phyloP scores from a whole-genome alignment of 352 stramenopile species.

The Stramenopiles sp. region DNA sequence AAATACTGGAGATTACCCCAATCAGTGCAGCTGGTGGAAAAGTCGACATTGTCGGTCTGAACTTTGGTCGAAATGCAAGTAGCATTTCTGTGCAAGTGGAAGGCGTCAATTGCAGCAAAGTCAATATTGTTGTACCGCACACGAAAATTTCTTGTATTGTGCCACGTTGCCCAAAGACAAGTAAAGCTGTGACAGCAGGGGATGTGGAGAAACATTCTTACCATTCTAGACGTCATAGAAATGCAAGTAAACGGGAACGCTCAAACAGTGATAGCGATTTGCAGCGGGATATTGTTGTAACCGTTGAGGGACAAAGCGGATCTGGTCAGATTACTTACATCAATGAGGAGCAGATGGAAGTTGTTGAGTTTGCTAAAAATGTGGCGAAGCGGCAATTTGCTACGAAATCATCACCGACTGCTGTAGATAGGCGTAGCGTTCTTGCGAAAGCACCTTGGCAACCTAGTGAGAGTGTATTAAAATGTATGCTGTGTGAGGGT shows the following conservation, averaged over 20 bases:
- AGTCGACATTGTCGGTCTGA: not conserved
- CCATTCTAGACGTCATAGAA: not conserved
- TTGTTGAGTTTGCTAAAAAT: not conserved
- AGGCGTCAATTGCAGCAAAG: not conserved
- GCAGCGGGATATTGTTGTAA: not conserved
- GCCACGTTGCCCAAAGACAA: not conserved
- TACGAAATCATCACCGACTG: not conserved
- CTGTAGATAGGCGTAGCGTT: not conserved
- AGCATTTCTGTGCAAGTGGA: not conserved
- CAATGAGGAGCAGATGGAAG: not conserved
- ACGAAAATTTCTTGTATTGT: slow-evolving; percentile 5
- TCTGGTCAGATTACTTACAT: not conserved
- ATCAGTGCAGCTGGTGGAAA: not conserved
- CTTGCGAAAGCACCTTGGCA: not conserved
- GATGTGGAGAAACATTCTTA: not conserved
- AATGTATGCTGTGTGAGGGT: slow-evolving; percentile 5
- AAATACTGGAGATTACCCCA: not conserved
- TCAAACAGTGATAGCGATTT: not conserved
- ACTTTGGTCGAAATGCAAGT: not conserved
- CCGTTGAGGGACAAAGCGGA: not conserved
- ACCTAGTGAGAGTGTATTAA: not conserved
- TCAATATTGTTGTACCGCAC: not conserved
- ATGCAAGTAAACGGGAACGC: not conserved
- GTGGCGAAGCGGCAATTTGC: not conserved
- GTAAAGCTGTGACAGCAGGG: not conserved